Conservation (phyloP, 2,329 filamentous ascomycete species). For the Colletotrichum sidae region DNA sequence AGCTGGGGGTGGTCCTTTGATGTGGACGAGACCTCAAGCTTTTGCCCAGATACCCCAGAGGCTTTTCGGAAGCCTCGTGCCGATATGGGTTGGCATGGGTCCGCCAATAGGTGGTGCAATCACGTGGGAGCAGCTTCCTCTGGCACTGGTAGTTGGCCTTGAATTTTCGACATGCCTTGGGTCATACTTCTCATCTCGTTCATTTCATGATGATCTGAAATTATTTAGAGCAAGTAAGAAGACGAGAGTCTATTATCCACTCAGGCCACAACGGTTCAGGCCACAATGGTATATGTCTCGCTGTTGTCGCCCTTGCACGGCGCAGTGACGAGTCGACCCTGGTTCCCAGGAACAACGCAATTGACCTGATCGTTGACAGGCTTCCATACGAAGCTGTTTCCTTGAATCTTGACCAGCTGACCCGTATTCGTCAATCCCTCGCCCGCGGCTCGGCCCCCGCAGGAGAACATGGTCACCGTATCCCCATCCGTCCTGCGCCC, state of each 20-base stretch:
- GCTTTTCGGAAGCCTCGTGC: constrained; percentile 8
- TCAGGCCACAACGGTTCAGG: not conserved
- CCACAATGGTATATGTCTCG: constrained; percentile 43
- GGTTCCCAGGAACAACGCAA: constrained; percentile 55
- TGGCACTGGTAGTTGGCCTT: too few species aligned
- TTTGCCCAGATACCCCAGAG: constrained; percentile 19
- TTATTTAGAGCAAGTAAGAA: not conserved
- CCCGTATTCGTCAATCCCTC: constrained; percentile 59
- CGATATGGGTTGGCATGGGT: not conserved
- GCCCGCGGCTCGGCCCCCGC: constrained; percentile 63
- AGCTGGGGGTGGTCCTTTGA: not conserved
- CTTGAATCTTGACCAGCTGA: constrained; percentile 61
- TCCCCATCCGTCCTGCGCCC: constrained; percentile 55
- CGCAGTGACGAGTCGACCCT: constrained; percentile 46
- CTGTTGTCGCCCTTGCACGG: constrained; percentile 44
- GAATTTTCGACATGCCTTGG: too few species aligned
- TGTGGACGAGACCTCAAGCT: constrained; percentile 25
- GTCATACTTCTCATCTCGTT: too few species aligned
- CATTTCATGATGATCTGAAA: too few species aligned
- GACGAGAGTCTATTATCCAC: not conserved
- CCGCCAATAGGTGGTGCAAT: too few species aligned
- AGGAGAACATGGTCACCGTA: constrained; percentile 63
- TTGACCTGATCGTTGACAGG: constrained; percentile 57
- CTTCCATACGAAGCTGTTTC: constrained; percentile 54
- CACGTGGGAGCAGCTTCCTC: too few species aligned